Percentiles rank a stretch among this genome's conserved stretches.
These are phyloP conservation scores for Arachnopeziza araneosa DNA, from an alignment of 2,329 filamentous ascomycete species.

Conservation along the genomic window DNA sequence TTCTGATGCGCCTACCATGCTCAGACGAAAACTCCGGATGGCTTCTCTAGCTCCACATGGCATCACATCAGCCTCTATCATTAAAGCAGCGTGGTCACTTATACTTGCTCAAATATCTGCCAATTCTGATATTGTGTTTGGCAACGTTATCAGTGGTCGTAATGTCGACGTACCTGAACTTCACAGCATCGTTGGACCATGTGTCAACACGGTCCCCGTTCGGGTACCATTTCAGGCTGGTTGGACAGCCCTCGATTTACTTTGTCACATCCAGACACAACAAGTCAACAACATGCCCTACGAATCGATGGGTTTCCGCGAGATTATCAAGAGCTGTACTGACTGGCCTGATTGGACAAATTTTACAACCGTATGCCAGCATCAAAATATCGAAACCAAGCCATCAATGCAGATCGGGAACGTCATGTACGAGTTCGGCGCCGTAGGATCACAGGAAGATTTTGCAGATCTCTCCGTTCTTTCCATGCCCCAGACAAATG, in stretches of 20 bases:
- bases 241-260: conserved; percentile 9
- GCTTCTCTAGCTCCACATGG: conserved; percentile 13
- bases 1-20: conserved; percentile 2
- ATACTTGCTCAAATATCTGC: conserved; percentile 33
- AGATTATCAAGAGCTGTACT: conserved; percentile 15
- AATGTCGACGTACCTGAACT: conserved; percentile 25
- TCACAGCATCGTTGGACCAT: conserved; percentile 37
- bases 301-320: conserved; percentile 12
- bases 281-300: conserved; percentile 13
- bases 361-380: conserved; percentile 1
- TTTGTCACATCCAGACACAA: conserved; percentile 9
- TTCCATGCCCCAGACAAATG: not conserved
- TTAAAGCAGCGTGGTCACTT: conserved; percentile 39
- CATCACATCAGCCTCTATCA: conserved; percentile 37
- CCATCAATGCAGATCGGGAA: not conserved
- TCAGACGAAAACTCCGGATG: conserved; percentile 6
- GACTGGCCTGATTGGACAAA: conserved; percentile 14
- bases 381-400: conserved; percentile 13
- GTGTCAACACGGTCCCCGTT: conserved; percentile 38
- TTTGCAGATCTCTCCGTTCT: not conserved
- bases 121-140: conserved; percentile 19
- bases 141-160: conserved; percentile 11
- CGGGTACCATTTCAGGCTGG: conserved; percentile 18
- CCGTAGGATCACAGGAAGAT: not conserved
- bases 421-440: not conserved